Conservation (phyloP, 306 rosid species). For the Hippophae tibetana region DNA sequence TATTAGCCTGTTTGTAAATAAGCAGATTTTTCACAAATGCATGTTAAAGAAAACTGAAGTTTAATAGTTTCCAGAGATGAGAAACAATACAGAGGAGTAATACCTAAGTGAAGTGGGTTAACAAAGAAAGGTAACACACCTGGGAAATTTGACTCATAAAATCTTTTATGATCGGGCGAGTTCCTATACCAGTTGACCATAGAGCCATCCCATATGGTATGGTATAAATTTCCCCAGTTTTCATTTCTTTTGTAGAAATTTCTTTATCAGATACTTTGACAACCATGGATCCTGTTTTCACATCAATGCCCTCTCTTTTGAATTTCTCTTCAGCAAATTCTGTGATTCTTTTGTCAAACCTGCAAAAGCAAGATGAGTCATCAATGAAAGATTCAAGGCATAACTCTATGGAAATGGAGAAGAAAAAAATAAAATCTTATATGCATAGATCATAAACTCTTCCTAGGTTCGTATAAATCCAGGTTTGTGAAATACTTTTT, state of each 20-base stretch:
- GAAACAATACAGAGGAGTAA: slow-evolving; percentile 6
- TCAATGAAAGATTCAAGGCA: not conserved
- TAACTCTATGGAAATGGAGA: not conserved
- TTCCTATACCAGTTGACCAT: slow-evolving; percentile 96
- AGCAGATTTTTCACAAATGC: not conserved
- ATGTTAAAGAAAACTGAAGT: not conserved
- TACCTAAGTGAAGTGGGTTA: not conserved
- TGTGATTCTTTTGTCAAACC: slow-evolving; percentile 97
- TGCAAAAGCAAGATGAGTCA: slow-evolving; percentile 20
- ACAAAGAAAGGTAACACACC: slow-evolving; percentile 35
- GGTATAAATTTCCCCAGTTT: slow-evolving; percentile 50
- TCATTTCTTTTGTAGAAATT: slow-evolving; percentile 69
- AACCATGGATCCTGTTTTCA: slow-evolving; percentile 96
- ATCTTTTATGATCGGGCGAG: slow-evolving; percentile 76
- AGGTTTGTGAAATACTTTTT: too few relatives aligned
- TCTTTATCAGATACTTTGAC: slow-evolving; percentile 77
- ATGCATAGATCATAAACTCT: too few relatives aligned
- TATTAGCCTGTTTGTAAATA: slow-evolving; percentile 47
- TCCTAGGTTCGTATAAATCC: too few relatives aligned
- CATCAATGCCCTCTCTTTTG: slow-evolving; percentile 68
- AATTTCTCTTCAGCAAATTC: slow-evolving; percentile 86
- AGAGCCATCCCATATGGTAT: slow-evolving; percentile 94
- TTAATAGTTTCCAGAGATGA: too few relatives aligned
- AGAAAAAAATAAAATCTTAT: too few relatives aligned
- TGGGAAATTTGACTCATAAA: slow-evolving; percentile 85